Base-by-base conservation (phyloP, 169 alveolate species). In the Miamiensis avidus region DNA sequence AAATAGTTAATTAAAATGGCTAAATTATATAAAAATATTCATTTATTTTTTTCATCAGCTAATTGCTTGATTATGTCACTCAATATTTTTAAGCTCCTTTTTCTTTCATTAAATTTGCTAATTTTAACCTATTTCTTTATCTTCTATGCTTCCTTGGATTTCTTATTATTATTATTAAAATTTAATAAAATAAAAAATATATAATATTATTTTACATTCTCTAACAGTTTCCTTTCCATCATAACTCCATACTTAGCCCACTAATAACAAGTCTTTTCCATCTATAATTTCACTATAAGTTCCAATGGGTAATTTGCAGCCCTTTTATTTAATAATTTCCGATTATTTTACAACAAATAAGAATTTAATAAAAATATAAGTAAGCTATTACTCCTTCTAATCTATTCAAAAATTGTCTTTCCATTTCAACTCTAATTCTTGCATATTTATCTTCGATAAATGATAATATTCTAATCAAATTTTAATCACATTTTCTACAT, bases 281-380 rank as follows among this genome's bases (percentile, higher is more conserved):
- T 31, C n/a, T 31, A 29, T 84, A 28, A 89, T 65, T 65, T 86
- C 88, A 28, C 91, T 77, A 78, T 84, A 86, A 25, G 89, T 93
- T 29, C 92, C 93, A 65, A 92, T 92, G 0, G 95, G 95, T 74
- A 92, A 85, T 76, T 88, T 89, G 65, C 95, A 92, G 11, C 95
- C 94, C 89, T 84, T n/a, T n/a, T n/a, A n/a, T n/a, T n/a, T n/a
- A n/a, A n/a, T n/a, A n/a, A n/a, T n/a, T n/a, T n/a, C n/a, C n/a
- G n/a, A n/a, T n/a, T n/a, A n/a, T n/a, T n/a, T n/a, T n/a, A n/a
- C n/a, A n/a, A n/a, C n/a, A n/a, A n/a, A n/a, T n/a, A n/a, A n/a
- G n/a, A n/a, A n/a, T n/a, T n/a, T n/a, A 31, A 75, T 33, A 25
- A 32, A 77, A 31, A 75, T 33, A 25, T 77, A 77, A 31, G 0